Evolutionary conservation across 805 yeast species (phyloP).

Genomic region (Metschnikowia bowlesiae): DNA sequence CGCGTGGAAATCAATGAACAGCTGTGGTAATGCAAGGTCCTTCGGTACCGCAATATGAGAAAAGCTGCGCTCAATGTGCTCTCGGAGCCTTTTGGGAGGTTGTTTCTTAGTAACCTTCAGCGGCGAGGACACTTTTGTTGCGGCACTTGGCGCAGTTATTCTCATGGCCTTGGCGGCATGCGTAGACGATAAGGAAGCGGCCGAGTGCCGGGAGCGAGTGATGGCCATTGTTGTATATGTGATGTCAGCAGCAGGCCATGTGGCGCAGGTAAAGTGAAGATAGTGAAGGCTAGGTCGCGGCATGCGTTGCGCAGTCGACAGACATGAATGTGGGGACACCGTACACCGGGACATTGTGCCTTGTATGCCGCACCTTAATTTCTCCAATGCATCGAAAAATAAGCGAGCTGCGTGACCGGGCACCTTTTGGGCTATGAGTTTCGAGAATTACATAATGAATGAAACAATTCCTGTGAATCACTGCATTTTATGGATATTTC

Average conservation of each 20-base stretch:
- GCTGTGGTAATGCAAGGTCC: conserved; percentile 23
- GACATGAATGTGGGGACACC: not conserved
- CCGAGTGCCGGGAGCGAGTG: not conserved
- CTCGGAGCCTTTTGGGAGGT: conserved; percentile 2
- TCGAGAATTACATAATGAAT: too few species aligned
- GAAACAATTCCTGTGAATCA: too few species aligned
- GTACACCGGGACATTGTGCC: too few species aligned
- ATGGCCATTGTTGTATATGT: not conserved
- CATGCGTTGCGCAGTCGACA: not conserved
- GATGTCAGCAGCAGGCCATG: not conserved
- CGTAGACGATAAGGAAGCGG: not conserved
- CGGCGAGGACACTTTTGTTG: not conserved
- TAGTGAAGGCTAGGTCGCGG: not conserved
- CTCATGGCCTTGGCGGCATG: not conserved
- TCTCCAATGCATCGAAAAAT: too few species aligned
- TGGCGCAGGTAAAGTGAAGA: not conserved
- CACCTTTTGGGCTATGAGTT: too few species aligned
- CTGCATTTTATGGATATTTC: too few species aligned
- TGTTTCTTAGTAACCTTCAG: not conserved
- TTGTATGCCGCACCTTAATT: too few species aligned
- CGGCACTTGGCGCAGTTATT: not conserved
- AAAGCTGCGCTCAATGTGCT: conserved; percentile 13
- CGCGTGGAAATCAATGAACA: conserved; percentile 27
- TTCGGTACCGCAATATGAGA: conserved; percentile 10
- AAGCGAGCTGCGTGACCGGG: not conserved